Evolutionary conservation across 176 grass and related monocot species (phyloP).

Genomic region (Dendrocalamus sinicus): DNA sequence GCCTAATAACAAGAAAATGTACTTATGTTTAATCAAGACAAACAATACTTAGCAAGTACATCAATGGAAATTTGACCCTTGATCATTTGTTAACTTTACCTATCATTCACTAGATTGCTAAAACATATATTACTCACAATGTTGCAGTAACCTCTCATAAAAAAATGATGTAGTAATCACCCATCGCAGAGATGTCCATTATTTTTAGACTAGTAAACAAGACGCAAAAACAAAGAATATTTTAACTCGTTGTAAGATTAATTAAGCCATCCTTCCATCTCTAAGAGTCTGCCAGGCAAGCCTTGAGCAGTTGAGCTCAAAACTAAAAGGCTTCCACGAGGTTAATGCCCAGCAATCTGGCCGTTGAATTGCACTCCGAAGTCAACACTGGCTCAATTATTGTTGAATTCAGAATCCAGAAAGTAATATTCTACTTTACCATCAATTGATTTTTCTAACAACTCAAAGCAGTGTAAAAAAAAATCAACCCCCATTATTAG

Average conservation of each 20-base stretch:
- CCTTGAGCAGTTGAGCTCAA: neutral
- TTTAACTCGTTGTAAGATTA: neutral
- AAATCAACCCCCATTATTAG: neutral
- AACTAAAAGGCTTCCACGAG: conserved; percentile 1
- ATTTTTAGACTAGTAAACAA: neutral
- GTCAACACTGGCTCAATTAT: neutral
- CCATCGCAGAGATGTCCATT: neutral
- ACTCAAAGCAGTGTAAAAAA: neutral
- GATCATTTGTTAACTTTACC: neutral
- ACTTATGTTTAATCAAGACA: conserved; percentile 25
- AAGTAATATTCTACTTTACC: neutral
- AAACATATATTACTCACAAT: neutral
- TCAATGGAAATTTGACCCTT: conserved; percentile 1
- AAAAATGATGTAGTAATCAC: neutral
- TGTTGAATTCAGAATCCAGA: neutral
- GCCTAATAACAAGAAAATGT: neutral
- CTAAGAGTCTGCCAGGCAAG: neutral
- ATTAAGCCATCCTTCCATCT: neutral
- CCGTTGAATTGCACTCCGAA: neutral
- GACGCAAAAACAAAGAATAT: neutral
- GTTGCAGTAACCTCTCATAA: neutral
- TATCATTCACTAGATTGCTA: neutral
- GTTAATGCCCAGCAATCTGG: no score
- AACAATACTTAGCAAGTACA: neutral
- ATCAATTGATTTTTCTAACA: conserved; percentile 1